A percentile compares a stretch with the other conserved stretches of the same genome.
Evolutionary conservation across 805 yeast genomes (phyloP).

Genomic region (Ogataea pilisensis): DNA sequence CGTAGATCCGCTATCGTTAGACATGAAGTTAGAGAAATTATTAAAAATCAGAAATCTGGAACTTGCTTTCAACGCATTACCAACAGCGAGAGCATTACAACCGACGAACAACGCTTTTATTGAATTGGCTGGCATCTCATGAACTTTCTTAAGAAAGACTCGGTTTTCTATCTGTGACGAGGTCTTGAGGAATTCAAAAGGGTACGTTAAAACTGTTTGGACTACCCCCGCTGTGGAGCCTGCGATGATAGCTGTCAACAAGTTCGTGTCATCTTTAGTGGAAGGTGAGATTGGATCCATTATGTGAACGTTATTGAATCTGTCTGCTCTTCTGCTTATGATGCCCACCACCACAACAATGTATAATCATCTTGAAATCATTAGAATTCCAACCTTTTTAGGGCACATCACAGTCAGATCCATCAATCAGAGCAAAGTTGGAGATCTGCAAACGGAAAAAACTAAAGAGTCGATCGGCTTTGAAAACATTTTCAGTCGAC

Average conservation of each 20-base stretch:
- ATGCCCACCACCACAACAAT: too few relatives aligned
- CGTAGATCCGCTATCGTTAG: constrained; percentile 53
- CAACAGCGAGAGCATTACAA: constrained; percentile 69
- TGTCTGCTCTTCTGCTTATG: too few relatives aligned
- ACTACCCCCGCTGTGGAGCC: constrained; percentile 62
- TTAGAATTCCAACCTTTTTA: too few relatives aligned
- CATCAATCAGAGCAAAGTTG: too few relatives aligned
- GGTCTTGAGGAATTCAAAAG: constrained; percentile 68
- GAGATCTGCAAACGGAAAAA: too few relatives aligned
- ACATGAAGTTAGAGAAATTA: constrained; percentile 65
- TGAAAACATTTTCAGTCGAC: too few relatives aligned
- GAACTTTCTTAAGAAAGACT: constrained; percentile 29
- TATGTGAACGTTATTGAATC: too few relatives aligned
- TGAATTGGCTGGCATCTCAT: constrained; percentile 31
- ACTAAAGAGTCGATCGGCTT: too few relatives aligned
- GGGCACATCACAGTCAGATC: too few relatives aligned
- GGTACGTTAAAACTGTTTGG: constrained; percentile 62
- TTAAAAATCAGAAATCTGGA: constrained; percentile 74
- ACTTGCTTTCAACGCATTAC: constrained; percentile 68
- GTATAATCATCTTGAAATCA: too few relatives aligned
- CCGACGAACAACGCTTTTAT: constrained; percentile 46
- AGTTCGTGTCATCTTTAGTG: constrained; percentile 32
- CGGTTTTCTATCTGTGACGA: constrained; percentile 53
- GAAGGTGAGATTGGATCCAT: constrained; percentile 25
- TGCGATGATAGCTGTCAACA: constrained; percentile 54